Evolutionary conservation across 306 rosid species (phyloP).

Genomic region (Nissolia schottii): DNA sequence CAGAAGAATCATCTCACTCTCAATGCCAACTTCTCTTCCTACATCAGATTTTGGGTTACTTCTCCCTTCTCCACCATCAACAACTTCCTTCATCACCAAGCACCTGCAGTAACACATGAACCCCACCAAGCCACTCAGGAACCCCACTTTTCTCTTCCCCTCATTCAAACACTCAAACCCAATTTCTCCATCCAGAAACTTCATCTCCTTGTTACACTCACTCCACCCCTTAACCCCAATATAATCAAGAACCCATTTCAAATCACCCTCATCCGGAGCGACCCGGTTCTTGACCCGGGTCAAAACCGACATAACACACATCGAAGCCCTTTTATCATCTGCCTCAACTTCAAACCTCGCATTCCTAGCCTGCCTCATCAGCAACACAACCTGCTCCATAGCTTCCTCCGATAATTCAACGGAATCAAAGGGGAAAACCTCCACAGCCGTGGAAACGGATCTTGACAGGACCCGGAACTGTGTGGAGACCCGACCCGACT

Average conservation of each 20-base stretch:
- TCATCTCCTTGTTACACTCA: conserved; percentile 56
- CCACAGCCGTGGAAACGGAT: conserved; percentile 55
- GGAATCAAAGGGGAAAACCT: conserved; percentile 40
- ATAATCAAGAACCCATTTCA: conserved; percentile 53
- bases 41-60: conserved; percentile 22
- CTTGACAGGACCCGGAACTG: conserved; percentile 46
- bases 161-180: conserved; percentile 42
- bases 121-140: conserved; percentile 49
- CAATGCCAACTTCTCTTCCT: not conserved
- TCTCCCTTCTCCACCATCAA: conserved; percentile 37
- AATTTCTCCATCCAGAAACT: conserved; percentile 65
- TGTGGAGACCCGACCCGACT: conserved; percentile 46
- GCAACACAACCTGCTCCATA: conserved; percentile 48
- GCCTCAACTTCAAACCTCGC: conserved; percentile 41
- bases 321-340: conserved; percentile 41
- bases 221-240: conserved; percentile 59
- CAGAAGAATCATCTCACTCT: conserved; percentile 1
- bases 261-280: conserved; percentile 35
- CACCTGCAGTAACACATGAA: conserved; percentile 60
- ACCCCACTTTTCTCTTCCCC: conserved; percentile 26
- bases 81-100: conserved; percentile 39
- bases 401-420: conserved; percentile 37
- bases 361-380: conserved; percentile 47
- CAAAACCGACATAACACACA: conserved; percentile 33
- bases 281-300: conserved; percentile 37